These are phyloP conservation scores for Coemansia sp. DNA, from an alignment of 192 early-diverging fungal species.

Conservation along the genomic window DNA sequence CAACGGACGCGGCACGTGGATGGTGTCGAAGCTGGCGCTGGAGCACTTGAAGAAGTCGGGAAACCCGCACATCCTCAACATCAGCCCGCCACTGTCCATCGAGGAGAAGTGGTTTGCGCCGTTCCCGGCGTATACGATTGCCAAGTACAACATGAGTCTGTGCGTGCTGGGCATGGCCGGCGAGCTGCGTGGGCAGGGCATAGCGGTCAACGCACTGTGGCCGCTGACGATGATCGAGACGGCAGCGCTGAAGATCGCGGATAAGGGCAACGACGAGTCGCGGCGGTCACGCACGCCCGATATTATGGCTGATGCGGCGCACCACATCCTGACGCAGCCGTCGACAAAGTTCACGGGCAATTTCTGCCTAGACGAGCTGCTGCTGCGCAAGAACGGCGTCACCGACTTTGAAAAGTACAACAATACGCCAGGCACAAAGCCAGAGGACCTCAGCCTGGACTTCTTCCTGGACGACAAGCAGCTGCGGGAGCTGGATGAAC, in stretches of 20 bases:
- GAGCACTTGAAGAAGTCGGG: slow-evolving; percentile 67
- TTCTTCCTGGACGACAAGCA: slow-evolving; percentile 62
- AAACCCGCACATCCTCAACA: slow-evolving; percentile 75
- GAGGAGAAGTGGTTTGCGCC: slow-evolving; percentile 68
- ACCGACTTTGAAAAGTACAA: slow-evolving; percentile 73
- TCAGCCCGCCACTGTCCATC: slow-evolving; percentile 73
- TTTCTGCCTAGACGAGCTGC: slow-evolving; percentile 78
- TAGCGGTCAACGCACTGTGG: slow-evolving; percentile 80
- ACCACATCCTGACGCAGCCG: slow-evolving; percentile 63
- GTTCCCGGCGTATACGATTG: slow-evolving; percentile 69
- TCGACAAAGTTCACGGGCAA: slow-evolving; percentile 62
- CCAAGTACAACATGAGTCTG: slow-evolving; percentile 79
- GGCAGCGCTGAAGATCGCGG: slow-evolving; percentile 59
- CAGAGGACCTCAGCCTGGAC: slow-evolving; percentile 64
- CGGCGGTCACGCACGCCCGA: slow-evolving; percentile 52
- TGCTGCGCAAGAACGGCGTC: slow-evolving; percentile 72
- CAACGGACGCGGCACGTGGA: slow-evolving; percentile 80
- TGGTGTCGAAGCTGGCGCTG: slow-evolving; percentile 69
- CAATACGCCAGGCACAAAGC: slow-evolving; percentile 57
- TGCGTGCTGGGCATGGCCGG: slow-evolving; percentile 71
- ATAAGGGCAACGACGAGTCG: slow-evolving; percentile 6
- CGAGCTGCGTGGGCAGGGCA: slow-evolving; percentile 65
- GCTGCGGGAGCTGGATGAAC: slow-evolving; percentile 42
- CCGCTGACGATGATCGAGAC: slow-evolving; percentile 78
- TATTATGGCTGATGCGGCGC: slow-evolving; percentile 83